These are phyloP conservation scores for Exophiala sp. DNA, from an alignment of 2,329 filamentous ascomycete species.

Conservation along the genomic window DNA sequence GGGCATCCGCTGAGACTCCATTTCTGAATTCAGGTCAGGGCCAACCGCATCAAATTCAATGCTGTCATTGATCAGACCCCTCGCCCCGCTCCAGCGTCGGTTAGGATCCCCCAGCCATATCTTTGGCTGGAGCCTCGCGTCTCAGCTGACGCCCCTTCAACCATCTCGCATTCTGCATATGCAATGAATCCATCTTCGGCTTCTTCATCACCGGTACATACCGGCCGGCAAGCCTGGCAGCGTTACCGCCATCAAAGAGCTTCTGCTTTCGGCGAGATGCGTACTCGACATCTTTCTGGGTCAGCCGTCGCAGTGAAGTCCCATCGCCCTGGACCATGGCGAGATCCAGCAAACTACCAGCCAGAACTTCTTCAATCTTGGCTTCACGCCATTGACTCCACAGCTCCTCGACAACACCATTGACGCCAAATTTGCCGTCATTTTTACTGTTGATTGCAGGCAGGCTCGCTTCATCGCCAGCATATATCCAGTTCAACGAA, in stretches of 20 bases:
- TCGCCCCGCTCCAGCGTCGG: no score
- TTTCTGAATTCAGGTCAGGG: no score
- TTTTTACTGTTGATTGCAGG: constrained; percentile 41
- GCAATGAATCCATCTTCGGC: constrained; percentile 52
- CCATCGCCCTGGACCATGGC: constrained; percentile 43
- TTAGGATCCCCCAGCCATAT: background rate
- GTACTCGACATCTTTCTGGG: constrained; percentile 17
- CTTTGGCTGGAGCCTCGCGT: constrained; percentile 23
- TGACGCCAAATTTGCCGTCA: constrained; percentile 57
- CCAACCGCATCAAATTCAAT: no score
- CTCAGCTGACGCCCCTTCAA: constrained; percentile 46
- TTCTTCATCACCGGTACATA: constrained; percentile 55
- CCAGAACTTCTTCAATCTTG: constrained; percentile 86
- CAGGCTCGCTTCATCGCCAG: constrained; percentile 47
- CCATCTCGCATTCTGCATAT: constrained; percentile 58
- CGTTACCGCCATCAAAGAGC: constrained; percentile 55
- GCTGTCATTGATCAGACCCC: no score
- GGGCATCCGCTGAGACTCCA: constrained; percentile 24
- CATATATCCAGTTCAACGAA: background rate
- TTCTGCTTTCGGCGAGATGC: constrained; percentile 41
- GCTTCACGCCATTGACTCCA: constrained; percentile 78
- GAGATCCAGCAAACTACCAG: constrained; percentile 64
- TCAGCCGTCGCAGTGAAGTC: constrained; percentile 29
- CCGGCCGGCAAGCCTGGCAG: constrained; percentile 48
- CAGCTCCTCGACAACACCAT: constrained; percentile 64